Evolutionary conservation across 257 asterid genomes (phyloP).

Genomic region (Solanum ahanhuiri): DNA sequence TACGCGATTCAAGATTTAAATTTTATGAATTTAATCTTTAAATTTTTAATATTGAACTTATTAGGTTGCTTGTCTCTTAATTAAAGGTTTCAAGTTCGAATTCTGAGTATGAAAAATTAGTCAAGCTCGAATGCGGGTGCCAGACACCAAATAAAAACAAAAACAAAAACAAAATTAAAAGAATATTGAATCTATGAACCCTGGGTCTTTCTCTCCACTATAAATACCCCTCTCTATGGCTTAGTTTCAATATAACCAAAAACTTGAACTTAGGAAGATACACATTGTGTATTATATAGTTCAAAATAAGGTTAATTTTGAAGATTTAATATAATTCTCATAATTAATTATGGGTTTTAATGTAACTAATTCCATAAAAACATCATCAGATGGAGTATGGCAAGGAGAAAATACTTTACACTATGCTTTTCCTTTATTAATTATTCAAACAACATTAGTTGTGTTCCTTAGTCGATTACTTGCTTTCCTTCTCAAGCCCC

Average conservation of each 20-base stretch:
- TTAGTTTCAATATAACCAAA: not conserved
- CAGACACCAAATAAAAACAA: too few species aligned
- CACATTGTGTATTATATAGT: not conserved
- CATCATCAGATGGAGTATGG: slow-evolving; percentile 49
- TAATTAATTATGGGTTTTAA: slow-evolving; percentile 16
- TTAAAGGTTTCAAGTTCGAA: too few species aligned
- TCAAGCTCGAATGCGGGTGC: too few species aligned
- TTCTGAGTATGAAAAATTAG: too few species aligned
- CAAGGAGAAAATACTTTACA: slow-evolving; percentile 47
- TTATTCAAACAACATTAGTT: slow-evolving; percentile 39
- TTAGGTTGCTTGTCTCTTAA: too few species aligned
- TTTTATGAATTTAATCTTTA: not conserved
- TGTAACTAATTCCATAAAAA: slow-evolving; percentile 18
- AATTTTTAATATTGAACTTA: too few species aligned
- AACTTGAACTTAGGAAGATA: not conserved
- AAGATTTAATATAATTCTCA: not conserved
- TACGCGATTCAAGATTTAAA: too few species aligned
- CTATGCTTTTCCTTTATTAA: slow-evolving; percentile 45
- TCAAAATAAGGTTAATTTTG: not conserved
- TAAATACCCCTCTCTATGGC: not conserved
- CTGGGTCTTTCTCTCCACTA: not conserved
- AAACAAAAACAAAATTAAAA: too few species aligned
- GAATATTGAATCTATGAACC: not conserved
- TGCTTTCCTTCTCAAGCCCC: slow-evolving; percentile 46
- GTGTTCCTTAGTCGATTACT: slow-evolving; percentile 32